Base-by-base conservation (phyloP, 352 stramenopile species). In the Globisporangium mamillatum region DNA sequence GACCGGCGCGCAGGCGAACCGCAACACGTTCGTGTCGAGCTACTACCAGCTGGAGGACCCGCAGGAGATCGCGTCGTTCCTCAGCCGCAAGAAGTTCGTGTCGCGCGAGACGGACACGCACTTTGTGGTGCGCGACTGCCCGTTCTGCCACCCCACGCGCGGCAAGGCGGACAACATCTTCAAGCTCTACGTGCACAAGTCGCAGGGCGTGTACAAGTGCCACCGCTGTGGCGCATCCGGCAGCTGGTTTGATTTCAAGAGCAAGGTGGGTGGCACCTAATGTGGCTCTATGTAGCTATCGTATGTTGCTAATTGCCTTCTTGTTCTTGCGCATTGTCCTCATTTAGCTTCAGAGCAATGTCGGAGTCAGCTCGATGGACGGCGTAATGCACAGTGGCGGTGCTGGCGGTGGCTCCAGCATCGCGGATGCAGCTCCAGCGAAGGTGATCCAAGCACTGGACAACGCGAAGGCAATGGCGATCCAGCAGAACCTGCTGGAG, bases 231-330 rank as follows among this genome's bases (percentile, higher is more conserved):
- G 91, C 52, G 72, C 82, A 1, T 73, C 82, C 7, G 90, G 91
- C 36, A 95, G 84, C 61, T 97, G 91, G 91, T 95, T 96, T 67
- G 84, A 96, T 62, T 97, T 97, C 50, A 95, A 95, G 69, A 81
- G 78, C 71, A 95, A 92, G 72, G 72, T 82, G 46, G 53, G 65
- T 29, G 20, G n/a, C 24, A 38, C 32, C 50, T 7, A 22, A 34
- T 10, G 36, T 7, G 41, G n/a, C 4, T 48, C 50, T 22, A 14
- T 27, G 9, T 27, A 29, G 20, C 27, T 29, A 59, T 32, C 52
- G 32, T 56, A 22, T 27, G 7, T 1, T 16, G 50, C 14, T 44
- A 2, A 18, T 50, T 60, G 16, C 36, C 29, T 54, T 29, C 7
- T 34, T 22, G 6, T 22, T 52, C 16, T 52, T 52, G 44, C 18